These are phyloP conservation scores for Neophaeococcomyces mojaviensis DNA, from an alignment of 2,329 filamentous ascomycete genomes.

Conservation along the genomic window DNA sequence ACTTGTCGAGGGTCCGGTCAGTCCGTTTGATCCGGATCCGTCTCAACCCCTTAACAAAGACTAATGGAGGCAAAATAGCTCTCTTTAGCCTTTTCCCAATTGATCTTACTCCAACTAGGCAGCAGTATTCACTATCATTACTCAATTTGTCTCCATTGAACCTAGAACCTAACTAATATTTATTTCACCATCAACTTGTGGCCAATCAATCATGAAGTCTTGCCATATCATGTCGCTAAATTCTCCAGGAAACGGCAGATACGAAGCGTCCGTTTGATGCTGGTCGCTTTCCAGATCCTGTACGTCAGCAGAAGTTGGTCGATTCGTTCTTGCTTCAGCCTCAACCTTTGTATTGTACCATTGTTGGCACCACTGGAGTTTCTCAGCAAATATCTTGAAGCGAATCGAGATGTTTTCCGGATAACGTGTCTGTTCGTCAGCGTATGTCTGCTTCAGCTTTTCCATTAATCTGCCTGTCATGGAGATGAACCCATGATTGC, in stretches of 20 bases:
- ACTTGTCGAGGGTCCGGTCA: too few species aligned
- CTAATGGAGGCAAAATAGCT: too few species aligned
- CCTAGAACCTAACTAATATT: constrained; percentile 10
- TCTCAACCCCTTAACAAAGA: too few species aligned
- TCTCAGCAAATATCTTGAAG: constrained; percentile 12
- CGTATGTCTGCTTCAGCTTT: constrained; percentile 18
- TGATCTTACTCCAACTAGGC: too few species aligned
- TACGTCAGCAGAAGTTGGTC: not conserved
- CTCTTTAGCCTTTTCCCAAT: too few species aligned
- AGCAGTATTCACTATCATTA: too few species aligned
- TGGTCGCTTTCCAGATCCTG: not conserved
- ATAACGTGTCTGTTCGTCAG: not conserved
- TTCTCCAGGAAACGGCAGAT: constrained; percentile 6
- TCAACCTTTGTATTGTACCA: constrained; percentile 17
- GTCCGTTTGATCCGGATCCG: too few species aligned
- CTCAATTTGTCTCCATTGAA: constrained; percentile 3
- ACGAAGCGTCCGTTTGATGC: constrained; percentile 2
- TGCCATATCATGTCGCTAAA: constrained; percentile 13
- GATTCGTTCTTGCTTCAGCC: constrained; percentile 9
- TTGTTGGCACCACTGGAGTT: constrained; percentile 10
- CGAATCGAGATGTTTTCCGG: constrained; percentile 3
- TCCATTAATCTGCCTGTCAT: constrained; percentile 13
- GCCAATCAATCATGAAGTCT: constrained; percentile 13
- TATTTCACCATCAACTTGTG: not conserved
- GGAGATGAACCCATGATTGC: constrained; percentile 19